Conservation (phyloP, 1,284 basidiomycete species). For the Hymenochaete sp. region DNA sequence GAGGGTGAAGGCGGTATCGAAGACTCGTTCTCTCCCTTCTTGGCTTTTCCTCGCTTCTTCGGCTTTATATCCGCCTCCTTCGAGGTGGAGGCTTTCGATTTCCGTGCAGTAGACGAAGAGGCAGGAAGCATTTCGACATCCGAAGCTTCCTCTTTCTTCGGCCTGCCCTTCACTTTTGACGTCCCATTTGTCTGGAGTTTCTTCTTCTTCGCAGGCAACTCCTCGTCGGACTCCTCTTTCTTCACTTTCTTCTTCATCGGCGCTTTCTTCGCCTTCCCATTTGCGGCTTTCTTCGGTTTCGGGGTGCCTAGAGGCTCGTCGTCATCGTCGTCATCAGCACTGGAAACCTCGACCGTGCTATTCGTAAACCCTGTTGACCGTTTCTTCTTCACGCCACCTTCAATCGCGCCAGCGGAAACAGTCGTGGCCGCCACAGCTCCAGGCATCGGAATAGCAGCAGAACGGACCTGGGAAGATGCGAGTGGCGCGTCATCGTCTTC, state of each 20-base stretch:
- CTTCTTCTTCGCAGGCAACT: constrained; percentile 34
- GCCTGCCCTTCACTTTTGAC: constrained; percentile 30
- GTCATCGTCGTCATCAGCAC: constrained; percentile 30
- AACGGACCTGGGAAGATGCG: constrained; percentile 39
- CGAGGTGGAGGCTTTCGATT: constrained; percentile 19
- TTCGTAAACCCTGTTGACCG: constrained; percentile 14
- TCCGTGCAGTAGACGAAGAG: constrained; percentile 27
- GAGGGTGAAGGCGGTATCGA: constrained; percentile 27
- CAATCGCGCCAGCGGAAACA: constrained; percentile 25
- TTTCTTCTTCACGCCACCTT: constrained; percentile 35
- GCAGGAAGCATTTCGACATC: constrained; percentile 21
- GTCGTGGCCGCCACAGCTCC: constrained; percentile 35
- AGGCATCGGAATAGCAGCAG: constrained; percentile 35
- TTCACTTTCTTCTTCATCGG: constrained; percentile 58
- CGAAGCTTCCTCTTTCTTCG: constrained; percentile 29
- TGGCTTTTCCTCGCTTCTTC: constrained; percentile 29
- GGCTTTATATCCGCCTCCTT: constrained; percentile 15
- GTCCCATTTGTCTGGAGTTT: constrained; percentile 24
- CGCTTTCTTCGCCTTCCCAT: constrained; percentile 29
- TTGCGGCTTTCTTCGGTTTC: constrained; percentile 33
- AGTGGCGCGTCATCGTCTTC: constrained; percentile 67
- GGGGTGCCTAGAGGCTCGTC: constrained; percentile 30
- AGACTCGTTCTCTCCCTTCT: constrained; percentile 23
- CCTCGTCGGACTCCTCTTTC: constrained; percentile 46
- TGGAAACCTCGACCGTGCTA: constrained; percentile 28